phyloP scores from a whole-genome alignment of 2,329 filamentous ascomycete species.

The Capronia americana region DNA sequence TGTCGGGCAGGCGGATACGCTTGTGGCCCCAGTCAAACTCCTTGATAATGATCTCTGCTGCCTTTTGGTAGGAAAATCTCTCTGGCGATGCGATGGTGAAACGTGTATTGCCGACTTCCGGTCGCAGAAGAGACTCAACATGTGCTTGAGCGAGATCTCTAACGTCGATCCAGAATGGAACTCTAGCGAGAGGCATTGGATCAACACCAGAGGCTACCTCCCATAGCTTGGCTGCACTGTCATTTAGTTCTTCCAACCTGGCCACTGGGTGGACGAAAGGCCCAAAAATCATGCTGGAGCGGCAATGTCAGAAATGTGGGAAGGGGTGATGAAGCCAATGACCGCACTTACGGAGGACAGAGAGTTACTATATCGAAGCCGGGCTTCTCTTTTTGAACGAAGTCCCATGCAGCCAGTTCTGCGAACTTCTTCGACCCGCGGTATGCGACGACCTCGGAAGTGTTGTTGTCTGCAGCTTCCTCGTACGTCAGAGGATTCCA shows the following conservation, averaged over 20 bases:
- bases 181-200: neutral
- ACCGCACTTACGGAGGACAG: neutral
- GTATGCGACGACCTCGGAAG: constrained; percentile 46
- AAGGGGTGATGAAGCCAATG: neutral
- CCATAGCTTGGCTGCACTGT: constrained; percentile 50
- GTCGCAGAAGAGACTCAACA: constrained; percentile 53
- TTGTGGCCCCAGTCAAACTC: constrained; percentile 47
- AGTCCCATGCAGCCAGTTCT: constrained; percentile 60
- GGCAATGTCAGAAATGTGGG: neutral
- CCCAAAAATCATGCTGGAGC: constrained; percentile 50
- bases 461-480: constrained; percentile 44
- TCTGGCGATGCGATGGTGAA: constrained; percentile 52
- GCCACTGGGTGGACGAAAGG: constrained; percentile 51
- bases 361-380: neutral
- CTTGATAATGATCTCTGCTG: constrained; percentile 51
- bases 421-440: constrained; percentile 67
- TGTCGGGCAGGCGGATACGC: constrained; percentile 1
- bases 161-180: constrained; percentile 44
- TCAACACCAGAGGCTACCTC: constrained; percentile 42
- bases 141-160: constrained; percentile 56
- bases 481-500: constrained; percentile 55
- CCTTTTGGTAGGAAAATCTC: constrained; percentile 55
- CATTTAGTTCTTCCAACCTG: constrained; percentile 48
- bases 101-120: constrained; percentile 49
- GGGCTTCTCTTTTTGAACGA: constrained; percentile 46